These are phyloP conservation scores for Psilocybe cubensis DNA, from an alignment of 768 basidiomycete species.

Conservation along the genomic window DNA sequence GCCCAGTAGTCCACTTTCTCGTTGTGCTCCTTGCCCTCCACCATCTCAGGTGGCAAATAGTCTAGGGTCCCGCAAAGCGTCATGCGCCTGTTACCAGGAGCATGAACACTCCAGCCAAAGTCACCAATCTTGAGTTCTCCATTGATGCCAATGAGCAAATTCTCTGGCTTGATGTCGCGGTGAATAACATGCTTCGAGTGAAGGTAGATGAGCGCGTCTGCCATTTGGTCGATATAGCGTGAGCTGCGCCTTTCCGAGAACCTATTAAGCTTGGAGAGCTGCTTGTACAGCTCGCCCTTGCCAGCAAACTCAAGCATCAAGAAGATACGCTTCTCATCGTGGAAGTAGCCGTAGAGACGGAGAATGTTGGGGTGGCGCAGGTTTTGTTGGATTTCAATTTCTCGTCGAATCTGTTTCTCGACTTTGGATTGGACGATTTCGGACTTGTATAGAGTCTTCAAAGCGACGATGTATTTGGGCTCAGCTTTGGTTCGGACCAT, in stretches of 20 bases:
- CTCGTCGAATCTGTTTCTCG: conserved; percentile 95
- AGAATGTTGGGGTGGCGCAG: conserved; percentile 94
- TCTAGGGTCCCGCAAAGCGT: conserved; percentile 96
- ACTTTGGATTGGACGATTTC: conserved; percentile 91
- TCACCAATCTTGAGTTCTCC: conserved; percentile 98
- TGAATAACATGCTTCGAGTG: conserved; percentile 98
- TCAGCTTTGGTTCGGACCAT: conserved; percentile 92
- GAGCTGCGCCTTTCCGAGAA: conserved; percentile 90
- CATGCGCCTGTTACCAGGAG: conserved; percentile 85
- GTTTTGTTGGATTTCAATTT: conserved; percentile 98
- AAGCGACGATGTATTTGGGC: conserved; percentile 92
- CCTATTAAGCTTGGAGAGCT: conserved; percentile 81
- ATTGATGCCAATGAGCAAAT: conserved; percentile 90
- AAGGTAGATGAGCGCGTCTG: conserved; percentile 90
- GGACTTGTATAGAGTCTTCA: conserved; percentile 96
- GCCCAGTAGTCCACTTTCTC: conserved; percentile 97
- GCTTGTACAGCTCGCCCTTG: conserved; percentile 96
- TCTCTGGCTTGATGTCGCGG: conserved; percentile 99
- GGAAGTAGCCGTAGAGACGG: conserved; percentile 95
- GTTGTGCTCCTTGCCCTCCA: conserved; percentile 87
- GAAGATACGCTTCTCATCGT: conserved; percentile 97
- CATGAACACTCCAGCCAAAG: conserved; percentile 99
- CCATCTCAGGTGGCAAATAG: conserved; percentile 98
- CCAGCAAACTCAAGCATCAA: conserved; percentile 98
- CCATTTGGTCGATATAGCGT: conserved; percentile 97